A percentile compares a stretch with the other conserved stretches of the same genome.
Conservation (phyloP, 2,329 filamentous ascomycete species). For the Triangularia setosa region DNA sequence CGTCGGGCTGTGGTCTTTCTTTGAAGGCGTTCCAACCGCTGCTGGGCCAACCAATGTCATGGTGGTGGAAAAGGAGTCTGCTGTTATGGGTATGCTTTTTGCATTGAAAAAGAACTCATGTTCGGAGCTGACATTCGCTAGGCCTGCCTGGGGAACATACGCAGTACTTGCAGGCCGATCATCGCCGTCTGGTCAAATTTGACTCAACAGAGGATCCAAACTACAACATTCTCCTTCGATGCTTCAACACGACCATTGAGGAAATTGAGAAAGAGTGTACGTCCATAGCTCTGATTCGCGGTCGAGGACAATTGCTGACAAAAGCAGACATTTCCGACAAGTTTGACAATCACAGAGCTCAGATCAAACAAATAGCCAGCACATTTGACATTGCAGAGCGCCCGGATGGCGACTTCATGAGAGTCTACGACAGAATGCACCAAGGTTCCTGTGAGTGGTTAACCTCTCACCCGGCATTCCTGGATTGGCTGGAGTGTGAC, state of each 20-base stretch:
- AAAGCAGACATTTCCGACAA: conserved; percentile 10
- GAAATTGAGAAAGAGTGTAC: conserved; percentile 13
- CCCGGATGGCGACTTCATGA: conserved; percentile 25
- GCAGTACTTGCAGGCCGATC: conserved; percentile 27
- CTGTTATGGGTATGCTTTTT: conserved; percentile 20
- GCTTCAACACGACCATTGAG: conserved; percentile 24
- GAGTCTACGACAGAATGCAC: conserved; percentile 22
- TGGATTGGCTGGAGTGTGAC: conserved; percentile 25
- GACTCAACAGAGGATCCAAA: conserved; percentile 22
- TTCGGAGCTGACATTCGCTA: conserved; percentile 3
- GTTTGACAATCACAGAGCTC: conserved; percentile 16
- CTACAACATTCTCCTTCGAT: conserved; percentile 24
- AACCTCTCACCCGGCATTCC: conserved; percentile 21
- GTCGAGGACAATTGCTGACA: background rate
- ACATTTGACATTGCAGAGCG: conserved; percentile 23
- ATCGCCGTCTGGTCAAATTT: conserved; percentile 30
- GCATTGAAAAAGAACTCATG: too few species aligned
- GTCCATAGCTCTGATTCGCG: background rate
- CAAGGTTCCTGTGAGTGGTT: conserved; percentile 29
- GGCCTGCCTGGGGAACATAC: conserved; percentile 24
- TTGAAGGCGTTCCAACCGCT: conserved; percentile 26
- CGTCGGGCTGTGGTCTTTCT: conserved; percentile 29
- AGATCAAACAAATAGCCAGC: conserved; percentile 22
- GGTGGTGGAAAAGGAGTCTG: conserved; percentile 30
- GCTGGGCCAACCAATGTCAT: conserved; percentile 19